A percentile compares a stretch with the other conserved stretches of the same genome.
phyloP scores from a whole-genome alignment of 1,139 yeast genomes.

The Saccharomyces hybrid region DNA sequence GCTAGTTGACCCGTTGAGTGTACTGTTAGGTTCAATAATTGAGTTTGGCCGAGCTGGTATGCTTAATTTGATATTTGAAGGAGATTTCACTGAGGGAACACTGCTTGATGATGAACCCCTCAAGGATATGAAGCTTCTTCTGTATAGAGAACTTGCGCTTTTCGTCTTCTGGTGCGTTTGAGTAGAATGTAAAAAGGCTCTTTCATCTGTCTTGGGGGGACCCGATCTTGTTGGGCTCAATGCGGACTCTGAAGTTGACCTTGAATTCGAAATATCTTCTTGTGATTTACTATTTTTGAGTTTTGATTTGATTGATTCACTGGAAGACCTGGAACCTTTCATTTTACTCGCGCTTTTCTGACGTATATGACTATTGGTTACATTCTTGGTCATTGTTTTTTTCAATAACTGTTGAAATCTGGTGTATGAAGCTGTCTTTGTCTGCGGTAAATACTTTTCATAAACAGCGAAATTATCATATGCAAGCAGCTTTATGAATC shows the following conservation, averaged over 20 bases:
- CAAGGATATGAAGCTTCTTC: conserved; percentile 31
- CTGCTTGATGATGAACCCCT: conserved; percentile 20
- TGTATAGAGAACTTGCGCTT: conserved; percentile 29
- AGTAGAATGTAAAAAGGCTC: conserved; percentile 1
- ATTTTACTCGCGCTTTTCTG: conserved; percentile 10
- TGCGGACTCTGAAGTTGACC: conserved; percentile 26
- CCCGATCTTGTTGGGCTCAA: conserved; percentile 4
- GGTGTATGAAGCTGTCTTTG: conserved; percentile 44
- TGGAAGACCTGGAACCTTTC: conserved; percentile 17
- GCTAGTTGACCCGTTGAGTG: conserved; percentile 39
- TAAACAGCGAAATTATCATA: conserved; percentile 50
- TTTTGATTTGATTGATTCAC: conserved; percentile 21
- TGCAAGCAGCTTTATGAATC: conserved; percentile 60
- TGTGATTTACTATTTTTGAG: conserved; percentile 7
- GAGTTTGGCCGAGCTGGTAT: conserved; percentile 47
- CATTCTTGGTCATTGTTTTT: conserved; percentile 39
- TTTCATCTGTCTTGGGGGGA: conserved; percentile 10
- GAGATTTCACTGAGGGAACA: conserved; percentile 9
- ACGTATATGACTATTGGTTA: conserved; percentile 24
- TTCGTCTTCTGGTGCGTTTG: conserved; percentile 27
- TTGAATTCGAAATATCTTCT: conserved; percentile 11
- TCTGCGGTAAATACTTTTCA: conserved; percentile 43
- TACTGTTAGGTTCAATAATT: conserved; percentile 37
- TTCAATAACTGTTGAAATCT: conserved; percentile 50
- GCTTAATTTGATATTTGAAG: conserved; percentile 27